phyloP scores from a whole-genome alignment of 257 asterid genomes.

The Fraxinus pennsylvanica region DNA sequence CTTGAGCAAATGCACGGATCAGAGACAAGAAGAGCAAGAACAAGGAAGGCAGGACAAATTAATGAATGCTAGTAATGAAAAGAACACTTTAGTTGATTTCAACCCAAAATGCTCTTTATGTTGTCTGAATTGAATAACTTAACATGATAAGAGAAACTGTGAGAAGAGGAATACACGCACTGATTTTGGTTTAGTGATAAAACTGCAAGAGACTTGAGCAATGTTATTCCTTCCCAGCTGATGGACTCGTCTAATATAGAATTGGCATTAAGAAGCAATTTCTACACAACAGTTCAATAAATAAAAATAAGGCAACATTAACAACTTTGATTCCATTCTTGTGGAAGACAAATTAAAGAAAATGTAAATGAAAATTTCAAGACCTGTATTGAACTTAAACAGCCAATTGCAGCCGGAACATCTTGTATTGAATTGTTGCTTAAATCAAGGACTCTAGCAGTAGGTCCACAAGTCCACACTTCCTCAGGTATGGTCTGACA shows the following conservation, averaged over 20 bases:
- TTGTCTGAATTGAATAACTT: slow-evolving; percentile 2
- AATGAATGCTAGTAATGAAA: neutral
- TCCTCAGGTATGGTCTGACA: slow-evolving; percentile 80
- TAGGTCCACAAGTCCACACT: slow-evolving; percentile 63
- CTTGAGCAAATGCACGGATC: neutral
- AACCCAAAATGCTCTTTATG: neutral
- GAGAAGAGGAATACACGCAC: slow-evolving; percentile 41
- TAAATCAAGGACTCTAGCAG: slow-evolving; percentile 70
- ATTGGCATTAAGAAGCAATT: slow-evolving; percentile 64
- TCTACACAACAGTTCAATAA: slow-evolving; percentile 43
- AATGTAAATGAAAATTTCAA: slow-evolving; percentile 19
- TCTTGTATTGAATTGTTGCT: slow-evolving; percentile 62
- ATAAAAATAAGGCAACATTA: slow-evolving; percentile 24
- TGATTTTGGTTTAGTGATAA: slow-evolving; percentile 64
- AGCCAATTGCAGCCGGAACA: slow-evolving; percentile 57
- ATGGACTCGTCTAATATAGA: slow-evolving; percentile 51
- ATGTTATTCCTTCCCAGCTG: slow-evolving; percentile 73
- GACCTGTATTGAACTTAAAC: slow-evolving; percentile 64
- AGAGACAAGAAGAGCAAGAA: neutral
- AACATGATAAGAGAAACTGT: slow-evolving; percentile 14
- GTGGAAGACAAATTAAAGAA: slow-evolving; percentile 18
- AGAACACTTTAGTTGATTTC: slow-evolving; percentile 13
- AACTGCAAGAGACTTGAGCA: slow-evolving; percentile 60
- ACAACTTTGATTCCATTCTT: slow-evolving; percentile 9
- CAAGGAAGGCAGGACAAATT: neutral